Base-by-base conservation (phyloP, 345 rosid species). In the Pelargonium nanum region DNA sequence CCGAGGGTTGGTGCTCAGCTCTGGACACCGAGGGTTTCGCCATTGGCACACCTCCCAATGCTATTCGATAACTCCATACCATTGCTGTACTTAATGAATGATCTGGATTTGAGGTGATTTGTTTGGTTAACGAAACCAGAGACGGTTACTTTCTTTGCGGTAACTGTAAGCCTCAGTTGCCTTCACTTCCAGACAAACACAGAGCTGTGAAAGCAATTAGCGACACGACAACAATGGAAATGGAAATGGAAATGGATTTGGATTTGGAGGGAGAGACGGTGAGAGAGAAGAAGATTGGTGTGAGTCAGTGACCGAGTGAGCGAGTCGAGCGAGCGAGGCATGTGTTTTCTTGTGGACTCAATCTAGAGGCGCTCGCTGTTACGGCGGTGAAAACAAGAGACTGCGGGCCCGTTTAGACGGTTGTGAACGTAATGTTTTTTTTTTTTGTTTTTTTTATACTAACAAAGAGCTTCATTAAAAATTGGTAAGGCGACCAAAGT, bases 1-100 rank as follows among this genome's bases (percentile, higher is more conserved):
- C 69, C 65, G 64, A 59, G 64, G 82, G 71, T 48, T 63, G 69
- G 5, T 10, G 26, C 24, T 74, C 76, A 19, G 74, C 74, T 68
- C 68, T 74, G 22, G 63, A 16, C 20, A 65, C 58, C 1, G 67
- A 59, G 58, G 73, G 77, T 34, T 76, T 82, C 21, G 74, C 71
- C 73, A 71, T 57, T 48, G 72, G 48, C 24, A 55, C 30, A n/a
- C 61, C 68, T 19, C 51, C 56, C 57, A 60, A 0, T 55, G 77
- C 65, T 23, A 66, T 55, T 64, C 65, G 72, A 74, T 12, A 65
- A 55, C 16, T 68, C 61, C 53, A 60, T 51, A 75, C 67, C 87
- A 77, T 79, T 54, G 62, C 45, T 26, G 20, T 54, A 15, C 58
- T 58, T 51, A 9, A 40, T 12, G 48, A 40, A 40, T 40, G 15